Evolutionary conservation across 2,329 filamentous ascomycete species (phyloP).

Genomic region (Blumeriella jaapii): DNA sequence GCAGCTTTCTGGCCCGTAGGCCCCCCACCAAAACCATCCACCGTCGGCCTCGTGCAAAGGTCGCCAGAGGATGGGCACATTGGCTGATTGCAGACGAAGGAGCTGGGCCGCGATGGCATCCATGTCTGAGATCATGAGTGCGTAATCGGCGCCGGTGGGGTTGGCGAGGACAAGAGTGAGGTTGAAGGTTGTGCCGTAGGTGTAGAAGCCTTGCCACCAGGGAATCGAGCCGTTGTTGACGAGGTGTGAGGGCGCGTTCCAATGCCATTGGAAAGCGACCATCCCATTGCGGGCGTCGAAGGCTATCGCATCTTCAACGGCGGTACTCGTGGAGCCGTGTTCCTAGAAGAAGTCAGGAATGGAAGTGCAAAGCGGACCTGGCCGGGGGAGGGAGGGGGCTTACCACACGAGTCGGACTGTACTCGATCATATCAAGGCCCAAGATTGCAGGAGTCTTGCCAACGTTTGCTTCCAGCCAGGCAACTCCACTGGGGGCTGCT

Average conservation of each 20-base stretch:
- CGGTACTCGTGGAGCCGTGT: slow-evolving; percentile 26
- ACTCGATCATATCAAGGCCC: slow-evolving; percentile 38
- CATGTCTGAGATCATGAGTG: slow-evolving; percentile 35
- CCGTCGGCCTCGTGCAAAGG: slow-evolving; percentile 41
- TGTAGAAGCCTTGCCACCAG: slow-evolving; percentile 40
- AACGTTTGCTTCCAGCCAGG: slow-evolving; percentile 34
- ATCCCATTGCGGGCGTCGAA: slow-evolving; percentile 35
- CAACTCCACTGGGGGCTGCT: slow-evolving; percentile 33
- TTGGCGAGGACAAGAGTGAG: slow-evolving; percentile 31
- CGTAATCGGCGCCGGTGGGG: slow-evolving; percentile 35
- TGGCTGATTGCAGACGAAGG: slow-evolving; percentile 32
- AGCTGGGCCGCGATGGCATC: slow-evolving; percentile 37
- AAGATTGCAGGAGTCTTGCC: slow-evolving; percentile 38
- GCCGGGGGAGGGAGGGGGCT: slow-evolving; percentile 1
- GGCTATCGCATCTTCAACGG: slow-evolving; percentile 36
- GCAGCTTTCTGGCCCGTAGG: slow-evolving; percentile 33
- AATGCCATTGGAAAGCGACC: slow-evolving; percentile 38
- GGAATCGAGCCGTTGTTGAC: slow-evolving; percentile 30
- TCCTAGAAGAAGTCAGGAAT: slow-evolving; percentile 1
- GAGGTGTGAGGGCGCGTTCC: slow-evolving; percentile 36
- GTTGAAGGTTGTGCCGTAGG: slow-evolving; percentile 37
- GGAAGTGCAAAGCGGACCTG: not conserved
- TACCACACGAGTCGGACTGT: slow-evolving; percentile 35
- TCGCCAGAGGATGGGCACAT: slow-evolving; percentile 36
- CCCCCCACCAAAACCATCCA: slow-evolving; percentile 42